Base-by-base conservation (phyloP, 805 yeast species). In the Metschnikowia aberdeeniae region DNA sequence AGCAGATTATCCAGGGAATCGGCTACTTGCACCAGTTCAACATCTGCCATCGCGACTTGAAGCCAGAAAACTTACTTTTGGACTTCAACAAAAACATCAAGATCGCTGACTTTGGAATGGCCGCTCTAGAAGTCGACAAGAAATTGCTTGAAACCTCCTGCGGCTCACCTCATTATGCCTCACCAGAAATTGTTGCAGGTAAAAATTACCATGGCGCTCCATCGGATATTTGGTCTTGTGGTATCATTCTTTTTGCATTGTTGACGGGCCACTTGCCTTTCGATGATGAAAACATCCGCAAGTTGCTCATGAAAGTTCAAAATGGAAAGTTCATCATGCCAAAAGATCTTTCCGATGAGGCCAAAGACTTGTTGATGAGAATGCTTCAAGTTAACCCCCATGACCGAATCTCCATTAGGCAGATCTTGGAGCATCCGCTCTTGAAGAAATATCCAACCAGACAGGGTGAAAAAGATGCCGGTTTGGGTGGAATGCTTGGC, bases 41-140 rank as follows among this genome's bases (percentile, higher is more conserved):
- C 62, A 87, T 88, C 56, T 89, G 95, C 51, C 96, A 88, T 63
- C 81, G 96, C 50, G 96, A 88, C 62, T 73, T 88, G 57, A 86
- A 86, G 59, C 95, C 95, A 2, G 95, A 86, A 60, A 86, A 86
- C 67, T 66, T 86, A 55, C 66, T 86, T 35, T 71, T 90, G 35
- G 98, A 90, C 68, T 82, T 84, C 60, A 77, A 88, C 62, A 80
- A 83, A 51, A 89, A 89, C 64, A 90, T 93, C 63, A 93, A 93
- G 64, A 89, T 93, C 54, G 99, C 99, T 8, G 99, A 93, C 67
- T 93, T 93, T 63, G 99, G 99, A 29, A 93, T 93, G 99, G 99
- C 99, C 13, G 98, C 99, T 6, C 70, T 93, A 37, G 98, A 93
- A 63, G 79, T 88, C 27, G 78, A 78, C 43, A 92, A 83, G 54